These are phyloP conservation scores for Colletotrichum eleusines DNA, from an alignment of 2,329 filamentous ascomycete species.

Conservation along the genomic window DNA sequence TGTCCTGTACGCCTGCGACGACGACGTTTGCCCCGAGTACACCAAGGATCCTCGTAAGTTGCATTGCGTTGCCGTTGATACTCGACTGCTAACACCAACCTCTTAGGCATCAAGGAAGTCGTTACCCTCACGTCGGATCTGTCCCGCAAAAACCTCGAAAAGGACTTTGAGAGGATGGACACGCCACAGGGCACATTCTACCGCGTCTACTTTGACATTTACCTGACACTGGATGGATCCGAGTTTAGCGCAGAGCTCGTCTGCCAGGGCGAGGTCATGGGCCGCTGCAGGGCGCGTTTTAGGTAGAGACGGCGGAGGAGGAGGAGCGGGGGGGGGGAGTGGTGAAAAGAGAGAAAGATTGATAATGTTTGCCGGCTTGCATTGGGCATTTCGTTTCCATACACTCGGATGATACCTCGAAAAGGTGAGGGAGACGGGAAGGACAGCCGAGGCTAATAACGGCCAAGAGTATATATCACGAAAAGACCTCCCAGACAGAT, in stretches of 20 bases:
- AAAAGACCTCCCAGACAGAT: constrained; percentile 37
- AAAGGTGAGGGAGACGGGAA: constrained; percentile 36
- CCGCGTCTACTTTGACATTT: constrained; percentile 82
- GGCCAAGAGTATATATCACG: constrained; percentile 41
- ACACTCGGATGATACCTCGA: constrained; percentile 44
- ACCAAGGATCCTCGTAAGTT: constrained; percentile 98
- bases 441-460: constrained; percentile 39
- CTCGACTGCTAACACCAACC: constrained; percentile 46
- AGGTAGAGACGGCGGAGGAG: constrained; percentile 58
- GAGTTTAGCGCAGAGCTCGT: constrained; percentile 98
- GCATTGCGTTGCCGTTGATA: not conserved
- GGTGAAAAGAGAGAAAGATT: constrained; percentile 16
- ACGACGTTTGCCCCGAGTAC: constrained; percentile 98
- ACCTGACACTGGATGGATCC: constrained; percentile 94
- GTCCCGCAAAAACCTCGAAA: constrained; percentile 97
- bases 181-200: constrained; percentile 98
- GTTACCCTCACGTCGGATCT: constrained; percentile 97
- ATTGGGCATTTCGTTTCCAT: constrained; percentile 40
- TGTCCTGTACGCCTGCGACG: constrained; percentile 96
- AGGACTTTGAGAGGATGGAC: constrained; percentile 99
- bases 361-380: constrained; percentile 29
- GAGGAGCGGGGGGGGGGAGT: not conserved
- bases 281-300: constrained; percentile 92
- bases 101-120: constrained; percentile 94
- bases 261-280: constrained; percentile 99